Evolutionary conservation across 208 protist genomes (phyloP), one percentile per base, ranked within the genome.

Genomic region (Trypanosoma cruzi): DNA sequence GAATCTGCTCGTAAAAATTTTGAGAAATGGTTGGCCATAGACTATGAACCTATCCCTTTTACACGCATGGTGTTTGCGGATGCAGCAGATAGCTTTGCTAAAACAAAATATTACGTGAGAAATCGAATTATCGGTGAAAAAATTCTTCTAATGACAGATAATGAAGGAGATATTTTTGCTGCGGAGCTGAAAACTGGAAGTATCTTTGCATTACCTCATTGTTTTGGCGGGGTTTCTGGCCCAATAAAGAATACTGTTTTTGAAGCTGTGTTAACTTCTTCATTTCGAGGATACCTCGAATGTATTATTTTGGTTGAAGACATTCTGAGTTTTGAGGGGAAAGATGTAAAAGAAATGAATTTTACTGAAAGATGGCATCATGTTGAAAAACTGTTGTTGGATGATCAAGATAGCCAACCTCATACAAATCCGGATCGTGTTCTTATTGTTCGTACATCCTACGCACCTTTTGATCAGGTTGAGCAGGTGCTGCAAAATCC

Each of bases 261-360:
- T 68, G 74, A 75, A 52, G 90, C 73, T 22, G 87, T 81, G 1
- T 32, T 94, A n/a, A 73, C 77, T 22, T 73, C 88, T 20, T 89
- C 84, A 22, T 86, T 81, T 53, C 31, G 85, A 44, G 80, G 68
- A 42, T 73, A 71, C 52, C 52, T 77, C 24, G 84, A 96, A 28
- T 88, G 82, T 68, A 76, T 84, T 32, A 87, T 91, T 42, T 82
- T 96, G 54, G 57, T 96, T 16, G 80, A 92, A 48, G 90, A 96
- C 64, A 74, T 96, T 50, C 62, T 93, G 18, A 53, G 81, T 37
- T 93, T 91, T 65, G 71, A 91, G 60, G 81, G 80, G 29, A 75
- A 63, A 34, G 80, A 94, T 36, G 78, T 89, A 16, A 73, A 72
- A 50, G 67, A 73, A 24, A 64, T 77, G 22, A 64, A 74, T 13